These are phyloP conservation scores for Penicillium macrosclerotiorum DNA, from an alignment of 495 filamentous ascomycete species.

Conservation along the genomic window DNA sequence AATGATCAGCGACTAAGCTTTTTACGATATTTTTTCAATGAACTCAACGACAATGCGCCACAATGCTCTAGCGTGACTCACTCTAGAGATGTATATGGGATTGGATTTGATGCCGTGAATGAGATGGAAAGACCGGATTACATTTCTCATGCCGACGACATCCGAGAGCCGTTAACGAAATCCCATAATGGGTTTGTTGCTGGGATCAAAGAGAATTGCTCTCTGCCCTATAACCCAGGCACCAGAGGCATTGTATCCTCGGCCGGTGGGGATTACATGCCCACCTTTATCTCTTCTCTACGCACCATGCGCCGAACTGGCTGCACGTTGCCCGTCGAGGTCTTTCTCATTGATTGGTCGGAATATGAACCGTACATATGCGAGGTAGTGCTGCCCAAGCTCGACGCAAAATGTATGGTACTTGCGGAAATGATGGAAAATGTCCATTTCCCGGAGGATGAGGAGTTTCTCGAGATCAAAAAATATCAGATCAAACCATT, in stretches of 20 bases:
- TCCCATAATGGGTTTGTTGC: too few relatives aligned
- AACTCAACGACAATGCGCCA: too few relatives aligned
- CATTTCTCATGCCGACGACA: too few relatives aligned
- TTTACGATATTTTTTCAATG: too few relatives aligned
- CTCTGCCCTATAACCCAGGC: conserved; percentile 41
- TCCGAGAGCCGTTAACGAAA: too few relatives aligned
- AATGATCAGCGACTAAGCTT: too few relatives aligned
- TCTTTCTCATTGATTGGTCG: conserved; percentile 50
- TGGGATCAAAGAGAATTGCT: too few relatives aligned
- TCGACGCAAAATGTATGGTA: conserved; percentile 53
- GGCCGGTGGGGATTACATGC: conserved; percentile 44
- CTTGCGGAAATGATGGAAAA: conserved; percentile 44
- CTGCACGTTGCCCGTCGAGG: conserved; percentile 55
- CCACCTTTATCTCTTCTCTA: conserved; percentile 50
- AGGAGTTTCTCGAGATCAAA: conserved; percentile 36
- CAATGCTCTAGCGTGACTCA: too few relatives aligned
- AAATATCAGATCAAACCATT: conserved; percentile 60
- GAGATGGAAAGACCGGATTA: too few relatives aligned
- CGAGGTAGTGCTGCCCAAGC: conserved; percentile 45
- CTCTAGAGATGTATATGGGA: too few relatives aligned
- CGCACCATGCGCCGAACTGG: conserved; percentile 57
- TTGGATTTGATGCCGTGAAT: too few relatives aligned
- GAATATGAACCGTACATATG: conserved; percentile 55
- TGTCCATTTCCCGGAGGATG: too few relatives aligned
- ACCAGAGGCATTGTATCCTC: conserved; percentile 56